Percentiles rank a stretch among this genome's conserved stretches.
Evolutionary conservation across 441 rosid genomes (phyloP).

Genomic region (Gossypium davidsonii): DNA sequence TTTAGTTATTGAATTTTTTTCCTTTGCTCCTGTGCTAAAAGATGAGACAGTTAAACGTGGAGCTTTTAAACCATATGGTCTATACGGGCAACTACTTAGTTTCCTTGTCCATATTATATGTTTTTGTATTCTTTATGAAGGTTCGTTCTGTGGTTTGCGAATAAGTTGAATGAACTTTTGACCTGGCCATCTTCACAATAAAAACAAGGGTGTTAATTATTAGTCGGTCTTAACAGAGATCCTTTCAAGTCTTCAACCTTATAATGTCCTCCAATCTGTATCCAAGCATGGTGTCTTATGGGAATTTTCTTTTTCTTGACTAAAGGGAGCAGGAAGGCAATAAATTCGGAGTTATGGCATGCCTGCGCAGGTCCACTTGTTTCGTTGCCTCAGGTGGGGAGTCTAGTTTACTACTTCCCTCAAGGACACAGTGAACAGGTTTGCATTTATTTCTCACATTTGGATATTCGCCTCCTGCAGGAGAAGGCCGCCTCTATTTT

Average conservation of each 20-base stretch:
- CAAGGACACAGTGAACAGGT: slow-evolving; percentile 99
- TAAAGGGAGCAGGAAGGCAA: slow-evolving; percentile 57
- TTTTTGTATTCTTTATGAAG: background rate
- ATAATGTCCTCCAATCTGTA: background rate
- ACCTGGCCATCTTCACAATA: background rate
- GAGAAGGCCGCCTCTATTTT: background rate
- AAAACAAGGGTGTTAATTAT: background rate
- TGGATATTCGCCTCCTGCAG: background rate
- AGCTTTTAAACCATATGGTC: background rate
- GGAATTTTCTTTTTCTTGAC: slow-evolving; percentile 12
- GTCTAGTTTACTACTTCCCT: slow-evolving; percentile 86
- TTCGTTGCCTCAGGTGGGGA: slow-evolving; percentile 84
- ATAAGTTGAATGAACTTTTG: background rate
- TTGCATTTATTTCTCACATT: slow-evolving; percentile 23
- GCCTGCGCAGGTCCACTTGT: slow-evolving; percentile 99
- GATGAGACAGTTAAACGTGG: background rate
- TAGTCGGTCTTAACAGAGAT: background rate
- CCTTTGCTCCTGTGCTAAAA: background rate
- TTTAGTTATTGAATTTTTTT: background rate
- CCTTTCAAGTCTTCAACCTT: background rate
- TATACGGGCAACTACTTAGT: background rate
- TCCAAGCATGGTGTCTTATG: slow-evolving; percentile 5
- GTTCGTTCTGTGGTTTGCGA: no score
- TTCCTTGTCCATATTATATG: background rate
- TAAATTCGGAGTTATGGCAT: slow-evolving; percentile 90